phyloP scores from a whole-genome alignment of 106 monocot species.

The Posidonia australis region DNA sequence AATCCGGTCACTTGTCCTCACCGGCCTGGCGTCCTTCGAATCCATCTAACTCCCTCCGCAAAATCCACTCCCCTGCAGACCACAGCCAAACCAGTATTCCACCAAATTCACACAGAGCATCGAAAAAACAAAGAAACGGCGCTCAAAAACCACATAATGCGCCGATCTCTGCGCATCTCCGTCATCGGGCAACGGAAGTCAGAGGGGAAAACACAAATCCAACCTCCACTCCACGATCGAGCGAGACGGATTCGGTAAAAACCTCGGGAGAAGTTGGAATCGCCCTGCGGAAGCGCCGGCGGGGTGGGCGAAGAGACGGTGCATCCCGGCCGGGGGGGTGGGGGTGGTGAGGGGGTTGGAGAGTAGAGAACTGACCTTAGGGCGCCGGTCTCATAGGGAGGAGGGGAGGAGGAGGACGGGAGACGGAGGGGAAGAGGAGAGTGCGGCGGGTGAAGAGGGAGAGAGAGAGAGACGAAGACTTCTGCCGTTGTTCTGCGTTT shows the following conservation, averaged over 20 bases:
- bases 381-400: not conserved
- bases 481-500: not conserved
- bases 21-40: constrained; percentile 29
- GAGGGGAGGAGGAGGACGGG: not conserved
- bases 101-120: not conserved
- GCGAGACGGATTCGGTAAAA: not conserved
- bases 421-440: not conserved
- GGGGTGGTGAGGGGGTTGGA: not conserved
- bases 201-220: not conserved
- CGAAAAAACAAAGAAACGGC: not conserved
- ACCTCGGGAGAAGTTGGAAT: not conserved
- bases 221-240: not conserved
- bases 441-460: not conserved
- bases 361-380: not conserved
- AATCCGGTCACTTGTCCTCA: constrained; percentile 77
- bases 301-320: not conserved
- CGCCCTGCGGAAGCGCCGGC: not conserved
- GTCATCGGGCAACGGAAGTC: not conserved
- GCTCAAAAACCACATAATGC: not conserved
- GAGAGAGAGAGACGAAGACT: not conserved
- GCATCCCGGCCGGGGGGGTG: not conserved
- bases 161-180: not conserved
- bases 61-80: not conserved
- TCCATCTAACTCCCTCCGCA: constrained; percentile 32
- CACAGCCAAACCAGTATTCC: not conserved